phyloP scores from a whole-genome alignment of 176 grass and related monocot species.

The Oryza nivara region DNA sequence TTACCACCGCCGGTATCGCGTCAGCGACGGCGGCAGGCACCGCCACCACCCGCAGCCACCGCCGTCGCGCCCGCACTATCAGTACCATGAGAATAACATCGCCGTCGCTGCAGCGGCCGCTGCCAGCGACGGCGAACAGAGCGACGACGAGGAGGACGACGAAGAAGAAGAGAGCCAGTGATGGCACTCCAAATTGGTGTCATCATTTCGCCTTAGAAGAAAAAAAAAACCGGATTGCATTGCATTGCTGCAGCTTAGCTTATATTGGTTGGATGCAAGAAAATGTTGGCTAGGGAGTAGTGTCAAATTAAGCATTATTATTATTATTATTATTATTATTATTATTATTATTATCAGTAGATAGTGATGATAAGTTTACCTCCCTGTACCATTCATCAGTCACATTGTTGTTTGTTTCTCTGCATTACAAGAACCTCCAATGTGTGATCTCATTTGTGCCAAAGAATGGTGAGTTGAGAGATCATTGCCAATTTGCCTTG shows the following conservation, averaged over 20 bases:
- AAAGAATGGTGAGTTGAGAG: constrained; percentile 8
- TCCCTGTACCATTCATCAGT: constrained; percentile 34
- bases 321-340: constrained; percentile 18
- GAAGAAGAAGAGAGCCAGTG: constrained; percentile 52
- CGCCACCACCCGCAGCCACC: constrained; percentile 28
- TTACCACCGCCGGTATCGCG: constrained; percentile 48
- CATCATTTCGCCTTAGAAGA: background rate
- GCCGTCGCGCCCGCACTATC: constrained; percentile 29
- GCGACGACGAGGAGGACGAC: constrained; percentile 18
- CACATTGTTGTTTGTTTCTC: constrained; percentile 39
- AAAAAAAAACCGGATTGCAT: background rate
- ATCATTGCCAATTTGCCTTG: background rate
- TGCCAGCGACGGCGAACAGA: constrained; percentile 38
- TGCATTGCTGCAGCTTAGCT: constrained; percentile 42
- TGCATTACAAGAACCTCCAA: constrained; percentile 34
- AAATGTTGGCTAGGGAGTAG: constrained; percentile 19
- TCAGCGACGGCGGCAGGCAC: constrained; percentile 32
- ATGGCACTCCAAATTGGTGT: constrained; percentile 4
- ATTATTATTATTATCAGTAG: too few species aligned
- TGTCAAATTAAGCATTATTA: constrained; percentile 34
- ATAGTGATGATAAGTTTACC: constrained; percentile 26
- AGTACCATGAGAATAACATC: constrained; percentile 43
- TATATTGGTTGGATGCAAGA: constrained; percentile 15
- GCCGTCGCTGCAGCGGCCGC: background rate
- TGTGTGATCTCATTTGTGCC: constrained; percentile 31